phyloP scores from a whole-genome alignment of 305 asterid genomes.

The Caryopteris hybrid region DNA sequence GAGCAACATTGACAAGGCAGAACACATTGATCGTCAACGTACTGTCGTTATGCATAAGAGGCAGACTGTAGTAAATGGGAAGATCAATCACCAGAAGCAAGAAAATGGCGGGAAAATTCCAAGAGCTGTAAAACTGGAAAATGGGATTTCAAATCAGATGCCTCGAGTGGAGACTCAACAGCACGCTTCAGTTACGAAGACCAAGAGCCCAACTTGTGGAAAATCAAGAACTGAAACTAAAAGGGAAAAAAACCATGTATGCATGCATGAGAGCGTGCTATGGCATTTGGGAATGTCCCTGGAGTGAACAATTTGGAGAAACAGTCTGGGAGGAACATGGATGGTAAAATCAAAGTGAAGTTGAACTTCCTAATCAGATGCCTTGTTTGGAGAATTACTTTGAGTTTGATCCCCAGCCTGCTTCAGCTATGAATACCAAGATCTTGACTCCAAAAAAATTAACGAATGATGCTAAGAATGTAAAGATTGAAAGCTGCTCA shows the following conservation, averaged over 20 bases:
- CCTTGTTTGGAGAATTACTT: neutral
- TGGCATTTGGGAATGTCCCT: neutral
- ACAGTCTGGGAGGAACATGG: neutral
- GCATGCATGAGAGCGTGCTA: neutral
- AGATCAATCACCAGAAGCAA: neutral
- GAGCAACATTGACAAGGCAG: neutral
- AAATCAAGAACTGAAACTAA: neutral
- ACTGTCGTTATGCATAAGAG: neutral
- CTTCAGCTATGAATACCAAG: neutral
- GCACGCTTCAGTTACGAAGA: neutral
- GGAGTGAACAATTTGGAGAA: neutral
- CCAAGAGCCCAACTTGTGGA: neutral
- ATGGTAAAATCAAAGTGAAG: neutral
- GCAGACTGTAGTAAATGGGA: too few species aligned
- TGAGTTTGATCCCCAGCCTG: neutral
- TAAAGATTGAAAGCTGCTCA: neutral
- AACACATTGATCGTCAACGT: neutral
- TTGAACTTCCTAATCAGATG: neutral
- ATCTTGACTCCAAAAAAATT: neutral
- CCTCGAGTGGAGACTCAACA: neutral
- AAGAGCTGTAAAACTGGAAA: neutral
- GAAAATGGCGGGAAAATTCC: neutral
- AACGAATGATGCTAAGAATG: neutral
- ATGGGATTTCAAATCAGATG: neutral
- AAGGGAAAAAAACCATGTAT: neutral